These are phyloP conservation scores for Parascedosporium putredinis DNA, from an alignment of 2,329 filamentous ascomycete species.

Conservation along the genomic window DNA sequence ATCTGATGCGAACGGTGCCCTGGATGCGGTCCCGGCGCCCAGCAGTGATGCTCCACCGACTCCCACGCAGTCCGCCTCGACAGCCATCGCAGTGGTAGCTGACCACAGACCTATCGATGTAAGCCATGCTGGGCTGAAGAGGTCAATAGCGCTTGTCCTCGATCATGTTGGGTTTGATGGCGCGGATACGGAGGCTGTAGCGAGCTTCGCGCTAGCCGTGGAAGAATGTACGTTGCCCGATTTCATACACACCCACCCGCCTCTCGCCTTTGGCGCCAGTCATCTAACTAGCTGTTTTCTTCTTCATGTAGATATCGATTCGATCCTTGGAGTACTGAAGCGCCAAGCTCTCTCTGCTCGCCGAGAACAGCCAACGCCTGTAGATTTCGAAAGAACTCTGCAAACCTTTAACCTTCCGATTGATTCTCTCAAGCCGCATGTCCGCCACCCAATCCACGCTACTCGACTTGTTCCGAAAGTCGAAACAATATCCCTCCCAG, in stretches of 20 bases:
- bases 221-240: conserved; percentile 41
- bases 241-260: background rate
- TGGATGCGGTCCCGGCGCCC: background rate
- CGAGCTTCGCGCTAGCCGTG: conserved; percentile 43
- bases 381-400: conserved; percentile 46
- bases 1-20: background rate
- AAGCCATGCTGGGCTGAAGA: conserved; percentile 34
- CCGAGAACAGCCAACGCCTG: conserved; percentile 41
- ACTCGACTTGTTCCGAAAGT: conserved; percentile 27
- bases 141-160: conserved; percentile 45
- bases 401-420: conserved; percentile 40
- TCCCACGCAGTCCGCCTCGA: background rate
- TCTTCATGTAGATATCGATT: conserved; percentile 33
- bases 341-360: conserved; percentile 36
- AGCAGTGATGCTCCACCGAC: background rate
- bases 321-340: conserved; percentile 38
- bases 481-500: background rate
- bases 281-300: conserved; percentile 15
- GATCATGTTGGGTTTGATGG: conserved; percentile 48
- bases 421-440: conserved; percentile 42
- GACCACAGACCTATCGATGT: conserved; percentile 6
- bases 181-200: conserved; percentile 44
- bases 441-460: conserved; percentile 39
- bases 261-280: background rate
- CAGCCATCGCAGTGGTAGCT: background rate